Percentiles rank a stretch among this genome's conserved stretches.
Evolutionary conservation across 2,329 filamentous ascomycete genomes (phyloP).

Genomic region (Didymella keratinophila): DNA sequence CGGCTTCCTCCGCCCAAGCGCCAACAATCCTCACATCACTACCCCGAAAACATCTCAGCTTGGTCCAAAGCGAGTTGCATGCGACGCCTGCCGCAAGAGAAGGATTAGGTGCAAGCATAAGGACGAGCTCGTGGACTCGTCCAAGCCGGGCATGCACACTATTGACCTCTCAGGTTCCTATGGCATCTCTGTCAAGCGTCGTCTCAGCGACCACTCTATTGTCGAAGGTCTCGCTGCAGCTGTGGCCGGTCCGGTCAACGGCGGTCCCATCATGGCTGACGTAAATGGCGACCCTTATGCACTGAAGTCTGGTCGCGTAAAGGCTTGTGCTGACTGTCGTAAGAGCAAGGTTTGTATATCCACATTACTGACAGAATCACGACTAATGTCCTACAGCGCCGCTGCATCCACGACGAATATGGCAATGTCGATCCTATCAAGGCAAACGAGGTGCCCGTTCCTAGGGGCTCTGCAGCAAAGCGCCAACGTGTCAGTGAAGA

Average conservation of each 20-base stretch:
- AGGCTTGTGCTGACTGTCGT: constrained; percentile 71
- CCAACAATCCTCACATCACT: constrained; percentile 51
- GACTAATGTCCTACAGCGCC: constrained; percentile 58
- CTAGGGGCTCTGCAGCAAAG: constrained; percentile 63
- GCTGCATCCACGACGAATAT: constrained; percentile 71
- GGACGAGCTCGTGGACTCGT: constrained; percentile 56
- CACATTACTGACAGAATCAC: neutral
- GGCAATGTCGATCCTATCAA: constrained; percentile 71
- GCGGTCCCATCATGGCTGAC: constrained; percentile 45
- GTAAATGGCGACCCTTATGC: constrained; percentile 51
- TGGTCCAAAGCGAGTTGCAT: constrained; percentile 67
- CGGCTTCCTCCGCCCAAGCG: constrained; percentile 49
- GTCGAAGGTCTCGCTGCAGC: constrained; percentile 28
- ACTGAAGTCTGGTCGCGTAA: constrained; percentile 66
- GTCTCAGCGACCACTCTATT: constrained; percentile 43
- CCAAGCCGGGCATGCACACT: constrained; percentile 42
- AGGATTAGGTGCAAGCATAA: constrained; percentile 71
- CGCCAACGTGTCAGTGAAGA: constrained; percentile 59
- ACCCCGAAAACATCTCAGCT: constrained; percentile 66
- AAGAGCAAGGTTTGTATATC: constrained; percentile 67
- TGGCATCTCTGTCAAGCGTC: constrained; percentile 45
- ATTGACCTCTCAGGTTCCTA: constrained; percentile 45
- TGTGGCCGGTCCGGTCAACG: constrained; percentile 35
- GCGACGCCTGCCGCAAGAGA: constrained; percentile 68
- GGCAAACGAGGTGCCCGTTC: constrained; percentile 67